A percentile compares a stretch with the other conserved stretches of the same genome.
These are phyloP conservation scores for Cornus florida DNA, from an alignment of 148 eudicot genomes.

Conservation along the genomic window DNA sequence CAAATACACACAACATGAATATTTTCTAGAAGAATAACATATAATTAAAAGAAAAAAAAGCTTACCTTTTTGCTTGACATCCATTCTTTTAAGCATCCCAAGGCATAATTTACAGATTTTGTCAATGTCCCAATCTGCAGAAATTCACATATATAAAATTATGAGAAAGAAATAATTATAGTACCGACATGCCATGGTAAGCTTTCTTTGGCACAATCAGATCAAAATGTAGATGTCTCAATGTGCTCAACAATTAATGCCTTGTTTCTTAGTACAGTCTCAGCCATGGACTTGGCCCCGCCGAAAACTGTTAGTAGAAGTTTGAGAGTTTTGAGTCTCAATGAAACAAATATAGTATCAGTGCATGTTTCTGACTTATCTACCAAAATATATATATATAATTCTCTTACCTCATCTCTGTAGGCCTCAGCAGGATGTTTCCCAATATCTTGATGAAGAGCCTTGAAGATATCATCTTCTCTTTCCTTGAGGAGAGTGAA, in stretches of 20 bases:
- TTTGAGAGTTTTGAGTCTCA: no score
- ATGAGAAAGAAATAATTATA: background rate
- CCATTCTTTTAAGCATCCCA: constrained; percentile 58
- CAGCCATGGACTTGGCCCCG: no score
- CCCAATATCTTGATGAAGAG: constrained; percentile 64
- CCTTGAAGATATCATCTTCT: constrained; percentile 45
- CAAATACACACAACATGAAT: no score
- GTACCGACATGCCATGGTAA: no score
- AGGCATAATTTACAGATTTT: constrained; percentile 64
- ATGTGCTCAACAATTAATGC: no score
- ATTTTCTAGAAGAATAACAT: no score
- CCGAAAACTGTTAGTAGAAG: no score
- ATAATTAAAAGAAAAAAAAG: background rate
- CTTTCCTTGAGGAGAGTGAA: constrained; percentile 38
- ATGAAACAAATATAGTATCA: no score
- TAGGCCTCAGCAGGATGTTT: constrained; percentile 63
- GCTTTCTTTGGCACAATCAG: no score
- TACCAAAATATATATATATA: background rate
- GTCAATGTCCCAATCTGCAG: constrained; percentile 59
- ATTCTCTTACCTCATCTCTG: constrained; percentile 59
- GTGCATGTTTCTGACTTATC: no score
- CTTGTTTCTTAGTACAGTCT: no score
- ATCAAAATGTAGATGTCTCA: no score
- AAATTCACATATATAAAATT: background rate
- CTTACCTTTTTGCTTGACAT: constrained; percentile 72